Percentiles rank a stretch among this genome's conserved stretches.
Conservation (phyloP, 2,329 filamentous ascomycete genomes). For the Botrytis tulipae region DNA sequence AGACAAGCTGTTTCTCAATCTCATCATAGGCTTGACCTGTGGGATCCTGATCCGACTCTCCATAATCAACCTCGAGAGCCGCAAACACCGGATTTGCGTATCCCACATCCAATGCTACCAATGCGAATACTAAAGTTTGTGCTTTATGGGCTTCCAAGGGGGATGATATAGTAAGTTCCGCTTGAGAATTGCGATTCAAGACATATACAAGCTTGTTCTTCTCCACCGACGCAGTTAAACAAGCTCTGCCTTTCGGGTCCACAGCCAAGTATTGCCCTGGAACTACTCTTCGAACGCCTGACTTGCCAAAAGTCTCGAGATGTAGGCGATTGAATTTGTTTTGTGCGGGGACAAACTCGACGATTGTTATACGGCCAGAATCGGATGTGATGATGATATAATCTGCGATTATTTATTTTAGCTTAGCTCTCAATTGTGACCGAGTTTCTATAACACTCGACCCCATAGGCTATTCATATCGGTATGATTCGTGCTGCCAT, state of each 20-base stretch:
- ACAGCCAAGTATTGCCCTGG: conserved; percentile 95
- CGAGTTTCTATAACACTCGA: conserved; percentile 23
- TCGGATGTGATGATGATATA: conserved; percentile 95
- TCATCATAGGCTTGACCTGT: conserved; percentile 79
- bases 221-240: conserved; percentile 88
- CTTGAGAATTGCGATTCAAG: conserved; percentile 90
- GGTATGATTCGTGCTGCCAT: conserved; percentile 47
- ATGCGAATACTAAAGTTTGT: conserved; percentile 82
- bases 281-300: conserved; percentile 86
- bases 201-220: conserved; percentile 99
- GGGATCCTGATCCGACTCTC: conserved; percentile 85
- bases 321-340: conserved; percentile 89
- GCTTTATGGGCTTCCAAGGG: conserved; percentile 94
- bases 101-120: conserved; percentile 88
- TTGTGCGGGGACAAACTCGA: conserved; percentile 84
- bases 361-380: conserved; percentile 88
- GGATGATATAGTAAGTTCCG: conserved; percentile 93
- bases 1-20: conserved; percentile 86
- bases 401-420: conserved; percentile 56
- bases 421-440: conserved; percentile 28
- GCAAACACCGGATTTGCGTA: conserved; percentile 98
- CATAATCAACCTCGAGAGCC: conserved; percentile 89
- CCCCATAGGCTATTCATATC: conserved; percentile 34
- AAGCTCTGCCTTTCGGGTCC: conserved; percentile 93
- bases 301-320: conserved; percentile 97